Evolutionary conservation across 768 basidiomycete genomes (phyloP).

Genomic region (Boletus sp.): DNA sequence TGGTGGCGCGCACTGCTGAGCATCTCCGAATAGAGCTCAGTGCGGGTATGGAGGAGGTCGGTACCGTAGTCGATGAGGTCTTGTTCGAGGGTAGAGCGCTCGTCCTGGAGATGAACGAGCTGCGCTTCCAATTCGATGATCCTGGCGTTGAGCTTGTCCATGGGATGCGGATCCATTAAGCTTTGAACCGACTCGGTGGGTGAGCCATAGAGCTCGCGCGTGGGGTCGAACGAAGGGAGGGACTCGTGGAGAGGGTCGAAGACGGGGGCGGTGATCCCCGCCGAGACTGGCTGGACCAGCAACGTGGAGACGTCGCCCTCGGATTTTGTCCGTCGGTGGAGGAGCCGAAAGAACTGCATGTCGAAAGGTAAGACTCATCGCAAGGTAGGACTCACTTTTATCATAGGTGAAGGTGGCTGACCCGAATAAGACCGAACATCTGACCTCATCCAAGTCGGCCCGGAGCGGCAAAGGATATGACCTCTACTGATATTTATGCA

Average conservation of each 20-base stretch:
- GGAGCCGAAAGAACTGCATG: constrained; percentile 50
- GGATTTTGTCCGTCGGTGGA: constrained; percentile 49
- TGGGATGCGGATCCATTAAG: background rate
- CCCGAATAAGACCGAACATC: background rate
- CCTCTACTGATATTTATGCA: background rate
- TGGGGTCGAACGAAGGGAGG: constrained; percentile 26
- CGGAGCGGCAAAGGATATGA: no score
- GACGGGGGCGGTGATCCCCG: constrained; percentile 14
- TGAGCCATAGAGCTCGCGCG: constrained; percentile 19
- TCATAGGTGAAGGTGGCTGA: constrained; percentile 22
- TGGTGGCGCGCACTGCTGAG: constrained; percentile 26
- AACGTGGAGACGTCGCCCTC: constrained; percentile 38
- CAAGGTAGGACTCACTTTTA: constrained; percentile 11
- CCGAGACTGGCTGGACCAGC: background rate
- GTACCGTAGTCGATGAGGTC: constrained; percentile 28
- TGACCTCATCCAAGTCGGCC: no score
- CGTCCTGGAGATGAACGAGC: constrained; percentile 11
- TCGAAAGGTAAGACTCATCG: background rate
- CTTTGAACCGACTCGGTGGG: background rate
- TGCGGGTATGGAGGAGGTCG: constrained; percentile 30
- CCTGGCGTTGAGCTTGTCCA: constrained; percentile 2
- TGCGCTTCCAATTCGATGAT: constrained; percentile 14
- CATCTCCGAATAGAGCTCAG: constrained; percentile 31
- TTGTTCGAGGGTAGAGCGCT: constrained; percentile 21
- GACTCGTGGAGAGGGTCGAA: constrained; percentile 23